Percentiles rank a stretch among this genome's conserved stretches.
Conservation (phyloP, 2,329 filamentous ascomycete genomes). For the Alternaria rosae region DNA sequence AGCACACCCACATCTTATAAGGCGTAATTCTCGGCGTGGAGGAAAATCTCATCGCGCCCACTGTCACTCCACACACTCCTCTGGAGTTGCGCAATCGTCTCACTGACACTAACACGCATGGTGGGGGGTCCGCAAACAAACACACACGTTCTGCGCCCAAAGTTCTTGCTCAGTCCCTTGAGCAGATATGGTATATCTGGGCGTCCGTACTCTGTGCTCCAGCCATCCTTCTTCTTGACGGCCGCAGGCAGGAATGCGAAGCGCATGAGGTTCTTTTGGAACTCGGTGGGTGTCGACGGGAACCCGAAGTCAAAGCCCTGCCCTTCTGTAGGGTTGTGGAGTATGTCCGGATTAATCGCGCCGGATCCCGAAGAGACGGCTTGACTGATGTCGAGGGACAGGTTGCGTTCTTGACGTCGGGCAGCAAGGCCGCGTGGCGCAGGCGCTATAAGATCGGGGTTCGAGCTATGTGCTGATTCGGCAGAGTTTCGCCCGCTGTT, state of each 20-base stretch:
- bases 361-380: conserved; percentile 44
- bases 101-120: conserved; percentile 89
- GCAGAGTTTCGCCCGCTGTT: conserved; percentile 25
- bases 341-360: conserved; percentile 56
- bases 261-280: conserved; percentile 88
- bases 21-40: conserved; percentile 96
- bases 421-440: conserved; percentile 44
- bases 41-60: conserved; percentile 84
- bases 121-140: conserved; percentile 90
- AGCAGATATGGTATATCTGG: conserved; percentile 89
- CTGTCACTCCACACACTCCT: conserved; percentile 81
- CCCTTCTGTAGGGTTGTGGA: conserved; percentile 24
- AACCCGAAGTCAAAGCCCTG: conserved; percentile 68
- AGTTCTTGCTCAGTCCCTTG: conserved; percentile 79
- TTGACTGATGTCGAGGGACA: conserved; percentile 54
- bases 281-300: conserved; percentile 81
- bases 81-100: conserved; percentile 82
- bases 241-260: conserved; percentile 77
- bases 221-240: conserved; percentile 69
- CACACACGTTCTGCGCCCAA: conserved; percentile 83
- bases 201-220: conserved; percentile 91
- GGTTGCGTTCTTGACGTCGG: conserved; percentile 52
- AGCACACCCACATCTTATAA: conserved; percentile 59
- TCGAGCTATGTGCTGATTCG: conserved; percentile 29
- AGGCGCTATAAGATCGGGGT: conserved; percentile 38